Base-by-base conservation (phyloP, 1,284 basidiomycete genomes). In the Rhodotorula sp. region DNA sequence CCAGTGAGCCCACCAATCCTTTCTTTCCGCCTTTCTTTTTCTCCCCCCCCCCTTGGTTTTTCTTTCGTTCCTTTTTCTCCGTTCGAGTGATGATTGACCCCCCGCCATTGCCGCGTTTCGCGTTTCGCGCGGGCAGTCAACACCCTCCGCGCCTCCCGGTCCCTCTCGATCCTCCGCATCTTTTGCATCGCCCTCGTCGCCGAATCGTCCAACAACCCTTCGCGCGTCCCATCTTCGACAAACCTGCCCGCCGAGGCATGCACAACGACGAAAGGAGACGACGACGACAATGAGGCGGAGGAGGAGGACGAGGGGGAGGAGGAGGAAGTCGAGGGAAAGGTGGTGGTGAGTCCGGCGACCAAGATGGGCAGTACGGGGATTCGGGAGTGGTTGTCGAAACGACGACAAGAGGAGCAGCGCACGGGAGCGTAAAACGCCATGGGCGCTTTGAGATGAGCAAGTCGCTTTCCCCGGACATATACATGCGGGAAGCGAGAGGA, bases 351-450 rank as follows among this genome's bases (percentile, higher is more conserved):
- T 79, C 84, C 68, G 31, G 66, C 86, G 74, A 85, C 87, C 54
- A 95, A 95, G 84, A 88, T 95, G 86, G 93, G 93, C 79, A 94
- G 92, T 80, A 94, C 92, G 14, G 90, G 86, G 72, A 93, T 97
- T 75, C 84, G 93, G 47, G 85, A 89, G 75, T 95, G 91, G 91
- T 88, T 95, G 38, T 77, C 57, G 34, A 58, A 23, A 38, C 34
- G 26, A 18, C 26, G 62, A n/a, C 21, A 49, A 28, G 52, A 31
- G 62, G 62, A 38, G 19, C 38, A 47, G 10, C 38, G 38, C 10
- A 43, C 38, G 38, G 38, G 38, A 43, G 38, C 38, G 38, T 43
- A 14, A 43, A 34, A 34, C 6, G 34, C 34, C 34, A 34, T 28
- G 38, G 2, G 10, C 38, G 38, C 12, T 28, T 28, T 10, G 34